Evolutionary conservation across 2,329 filamentous ascomycete genomes (phyloP).

Genomic region (Emergomyces pasteurianus): DNA sequence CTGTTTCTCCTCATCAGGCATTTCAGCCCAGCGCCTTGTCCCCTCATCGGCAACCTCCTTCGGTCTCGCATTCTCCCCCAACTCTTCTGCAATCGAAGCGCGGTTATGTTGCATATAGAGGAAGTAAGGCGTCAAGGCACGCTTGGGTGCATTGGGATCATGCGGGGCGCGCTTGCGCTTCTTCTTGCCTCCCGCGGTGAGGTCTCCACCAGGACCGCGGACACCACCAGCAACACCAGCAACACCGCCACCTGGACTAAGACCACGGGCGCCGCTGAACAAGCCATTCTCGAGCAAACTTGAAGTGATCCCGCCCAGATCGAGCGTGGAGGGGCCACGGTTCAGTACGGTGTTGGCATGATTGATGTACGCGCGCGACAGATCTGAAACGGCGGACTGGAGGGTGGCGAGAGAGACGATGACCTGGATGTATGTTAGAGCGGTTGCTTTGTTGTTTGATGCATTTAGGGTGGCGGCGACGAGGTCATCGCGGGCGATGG

Average conservation of each 20-base stretch:
- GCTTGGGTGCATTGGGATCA: slow-evolving; percentile 90
- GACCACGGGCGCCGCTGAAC: slow-evolving; percentile 25
- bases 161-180: slow-evolving; percentile 79
- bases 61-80: slow-evolving; percentile 64
- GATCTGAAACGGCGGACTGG: slow-evolving; percentile 63
- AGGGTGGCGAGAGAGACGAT: slow-evolving; percentile 68
- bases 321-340: slow-evolving; percentile 41
- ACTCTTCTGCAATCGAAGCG: slow-evolving; percentile 65
- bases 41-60: slow-evolving; percentile 82
- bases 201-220: slow-evolving; percentile 10
- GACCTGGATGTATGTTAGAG: slow-evolving; percentile 43
- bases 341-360: slow-evolving; percentile 77
- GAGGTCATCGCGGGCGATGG: neutral
- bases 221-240: neutral
- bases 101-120: slow-evolving; percentile 85
- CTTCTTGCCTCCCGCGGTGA: slow-evolving; percentile 52
- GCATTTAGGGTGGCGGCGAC: neutral
- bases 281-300: slow-evolving; percentile 35
- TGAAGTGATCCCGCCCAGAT: slow-evolving; percentile 40
- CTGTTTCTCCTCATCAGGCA: slow-evolving; percentile 61
- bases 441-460: neutral
- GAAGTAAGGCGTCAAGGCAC: slow-evolving; percentile 88
- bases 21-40: slow-evolving; percentile 70
- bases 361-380: slow-evolving; percentile 73
- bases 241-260: slow-evolving; percentile 18